Evolutionary conservation across 306 rosid species (phyloP), one percentile per base, ranked within the genome.

Genomic region (Chamaecrista fasciculata): DNA sequence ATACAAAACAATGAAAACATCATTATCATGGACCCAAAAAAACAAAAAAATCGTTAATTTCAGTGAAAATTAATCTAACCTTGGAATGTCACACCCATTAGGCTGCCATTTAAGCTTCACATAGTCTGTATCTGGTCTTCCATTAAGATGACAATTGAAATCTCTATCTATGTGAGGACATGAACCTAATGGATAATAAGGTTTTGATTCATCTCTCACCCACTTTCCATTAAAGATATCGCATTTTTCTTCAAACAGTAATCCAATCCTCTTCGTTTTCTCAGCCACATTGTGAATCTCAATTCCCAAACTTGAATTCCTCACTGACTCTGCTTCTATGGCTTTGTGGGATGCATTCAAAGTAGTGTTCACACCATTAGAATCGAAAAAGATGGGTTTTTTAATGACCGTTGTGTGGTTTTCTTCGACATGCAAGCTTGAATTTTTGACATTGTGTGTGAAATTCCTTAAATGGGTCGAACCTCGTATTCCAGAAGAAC

Each of bases 31-130:
- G 69, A 59, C 10, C 4, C 2, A 33, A 33, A 33, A 33, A 63
- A 42, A 60, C 20, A 57, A 62, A 42, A 36, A 74, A n/a, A n/a
- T n/a, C n/a, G n/a, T n/a, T n/a, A n/a, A n/a, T n/a, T n/a, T n/a
- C n/a, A n/a, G n/a, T n/a, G n/a, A n/a, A n/a, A n/a, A n/a, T n/a
- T n/a, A 33, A 61, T 2, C 33, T 50, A 72, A 94, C 99, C 92
- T 86, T 66, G 97, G 97, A 55, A 94, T 82, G 46, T 84, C 78
- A 72, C 99, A 94, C 39, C 79, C 85, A 72, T 84, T 78, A n/a
- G 99, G 99, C 83, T 85, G 87, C 99, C 97, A 94, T 82, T 56
- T 94, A 96, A 96, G 91, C 52, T 85, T 91, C 16, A 82, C 71
- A 79, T 77, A 94, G 6, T 68, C 95, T 5, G 69, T 49, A 53